These are phyloP conservation scores for Fraxinus velutina DNA, from an alignment of 305 asterid species.

Conservation along the genomic window DNA sequence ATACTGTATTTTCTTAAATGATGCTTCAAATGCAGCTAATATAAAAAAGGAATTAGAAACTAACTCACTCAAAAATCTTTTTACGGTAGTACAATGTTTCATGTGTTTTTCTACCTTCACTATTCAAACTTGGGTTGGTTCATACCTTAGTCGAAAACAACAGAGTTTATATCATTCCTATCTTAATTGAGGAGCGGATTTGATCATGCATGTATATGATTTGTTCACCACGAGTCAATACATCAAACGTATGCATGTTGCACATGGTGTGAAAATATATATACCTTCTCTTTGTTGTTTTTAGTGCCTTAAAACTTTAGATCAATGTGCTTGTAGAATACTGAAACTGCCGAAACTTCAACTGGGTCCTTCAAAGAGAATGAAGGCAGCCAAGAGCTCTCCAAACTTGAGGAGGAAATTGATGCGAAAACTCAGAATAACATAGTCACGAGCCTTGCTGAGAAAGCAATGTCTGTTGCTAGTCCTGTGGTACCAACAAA, in stretches of 20 bases:
- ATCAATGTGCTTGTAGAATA: conserved; percentile 46
- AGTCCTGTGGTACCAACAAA: conserved; percentile 86
- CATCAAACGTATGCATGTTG: conserved; percentile 9
- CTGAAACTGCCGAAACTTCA: conserved; percentile 34
- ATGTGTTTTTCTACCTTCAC: conserved; percentile 8
- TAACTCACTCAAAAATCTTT: background rate
- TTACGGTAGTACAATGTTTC: background rate
- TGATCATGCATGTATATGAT: background rate
- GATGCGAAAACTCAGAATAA: conserved; percentile 43
- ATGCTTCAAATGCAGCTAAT: background rate
- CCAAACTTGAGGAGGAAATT: conserved; percentile 35
- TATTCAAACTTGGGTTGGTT: conserved; percentile 19
- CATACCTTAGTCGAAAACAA: conserved; percentile 7
- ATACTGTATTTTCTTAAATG: conserved; percentile 12
- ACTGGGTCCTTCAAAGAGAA: conserved; percentile 39
- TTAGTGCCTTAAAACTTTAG: conserved; percentile 21
- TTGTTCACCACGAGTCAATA: conserved; percentile 12
- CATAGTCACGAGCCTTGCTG: conserved; percentile 76
- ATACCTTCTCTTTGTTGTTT: conserved; percentile 11
- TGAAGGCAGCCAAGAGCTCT: conserved; percentile 31
- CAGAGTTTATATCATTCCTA: background rate
- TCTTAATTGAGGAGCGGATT: background rate
- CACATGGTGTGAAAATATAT: conserved; percentile 9
- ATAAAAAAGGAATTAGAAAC: background rate
- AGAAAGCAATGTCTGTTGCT: conserved; percentile 97